A percentile compares a stretch with the other conserved stretches of the same genome.
Conservation (phyloP, 768 basidiomycete genomes). For the Leccinum boreale region DNA sequence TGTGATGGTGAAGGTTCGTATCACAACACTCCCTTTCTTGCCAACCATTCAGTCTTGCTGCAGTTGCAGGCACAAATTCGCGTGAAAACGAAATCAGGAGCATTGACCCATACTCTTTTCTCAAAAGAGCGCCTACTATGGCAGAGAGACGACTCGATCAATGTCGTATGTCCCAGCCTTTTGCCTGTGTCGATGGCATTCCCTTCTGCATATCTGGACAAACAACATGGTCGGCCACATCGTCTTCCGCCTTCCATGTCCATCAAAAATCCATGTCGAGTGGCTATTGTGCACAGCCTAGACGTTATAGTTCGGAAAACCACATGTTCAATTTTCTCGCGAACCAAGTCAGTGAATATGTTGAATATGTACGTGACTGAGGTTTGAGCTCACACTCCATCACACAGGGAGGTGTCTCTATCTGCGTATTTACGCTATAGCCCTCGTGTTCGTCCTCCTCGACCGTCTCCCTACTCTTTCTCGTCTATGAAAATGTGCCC, state of each 20-base stretch:
- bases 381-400: slow-evolving; percentile 1
- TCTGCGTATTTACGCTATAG: slow-evolving; percentile 25
- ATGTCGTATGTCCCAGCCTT: slow-evolving; percentile 24
- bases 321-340: slow-evolving; percentile 17
- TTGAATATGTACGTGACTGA: background rate
- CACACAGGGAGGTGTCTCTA: slow-evolving; percentile 20
- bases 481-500: slow-evolving; percentile 26
- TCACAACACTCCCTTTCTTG: background rate
- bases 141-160: slow-evolving; percentile 11
- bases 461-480: slow-evolving; percentile 25
- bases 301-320: slow-evolving; percentile 23
- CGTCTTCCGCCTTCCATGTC: slow-evolving; percentile 33
- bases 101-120: slow-evolving; percentile 14
- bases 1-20: slow-evolving; percentile 27
- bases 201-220: slow-evolving; percentile 26
- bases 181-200: slow-evolving; percentile 30
- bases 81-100: slow-evolving; percentile 12
- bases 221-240: slow-evolving; percentile 12
- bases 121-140: slow-evolving; percentile 26
- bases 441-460: slow-evolving; percentile 31
- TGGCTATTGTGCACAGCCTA: slow-evolving; percentile 25
- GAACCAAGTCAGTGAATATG: slow-evolving; percentile 19
- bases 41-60: background rate
- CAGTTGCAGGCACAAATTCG: slow-evolving; percentile 27
- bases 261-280: slow-evolving; percentile 22